Percentiles rank a stretch among this genome's conserved stretches.
Conservation (phyloP, 2,329 filamentous ascomycete genomes). For the Xylaria arbuscula region DNA sequence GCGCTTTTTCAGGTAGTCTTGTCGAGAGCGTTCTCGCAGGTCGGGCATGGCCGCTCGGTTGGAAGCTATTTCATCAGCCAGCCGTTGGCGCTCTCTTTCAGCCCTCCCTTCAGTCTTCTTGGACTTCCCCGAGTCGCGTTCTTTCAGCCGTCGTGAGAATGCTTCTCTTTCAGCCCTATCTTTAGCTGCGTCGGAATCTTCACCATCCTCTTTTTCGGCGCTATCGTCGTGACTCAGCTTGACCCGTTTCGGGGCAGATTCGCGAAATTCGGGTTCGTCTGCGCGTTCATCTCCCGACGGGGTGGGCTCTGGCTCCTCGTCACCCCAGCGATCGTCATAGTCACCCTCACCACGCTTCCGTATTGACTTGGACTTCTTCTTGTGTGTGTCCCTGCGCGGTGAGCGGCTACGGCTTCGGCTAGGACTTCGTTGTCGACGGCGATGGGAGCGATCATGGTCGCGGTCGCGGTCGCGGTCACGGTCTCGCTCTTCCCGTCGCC, state of each 20-base stretch:
- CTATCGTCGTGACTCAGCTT: conserved; percentile 69
- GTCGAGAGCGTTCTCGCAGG: conserved; percentile 83
- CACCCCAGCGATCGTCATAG: conserved; percentile 84
- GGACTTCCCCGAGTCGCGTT: conserved; percentile 75
- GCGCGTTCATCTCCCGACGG: conserved; percentile 61
- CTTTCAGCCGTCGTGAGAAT: conserved; percentile 79
- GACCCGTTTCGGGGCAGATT: conserved; percentile 77
- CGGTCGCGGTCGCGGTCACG: conserved; percentile 21
- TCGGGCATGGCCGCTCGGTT: conserved; percentile 80
- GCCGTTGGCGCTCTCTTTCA: conserved; percentile 68
- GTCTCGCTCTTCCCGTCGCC: conserved; percentile 40
- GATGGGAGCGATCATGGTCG: conserved; percentile 25
- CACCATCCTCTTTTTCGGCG: conserved; percentile 54
- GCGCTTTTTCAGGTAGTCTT: conserved; percentile 93
- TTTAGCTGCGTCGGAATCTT: conserved; percentile 70
- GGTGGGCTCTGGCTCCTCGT: conserved; percentile 71
- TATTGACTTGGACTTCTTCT: conserved; percentile 55
- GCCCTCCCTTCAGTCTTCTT: conserved; percentile 73
- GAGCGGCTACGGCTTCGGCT: conserved; percentile 49
- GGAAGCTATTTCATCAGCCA: conserved; percentile 75
- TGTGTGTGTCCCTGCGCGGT: conserved; percentile 45
- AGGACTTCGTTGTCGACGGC: conserved; percentile 39
- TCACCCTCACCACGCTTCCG: conserved; percentile 60
- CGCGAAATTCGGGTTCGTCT: conserved; percentile 70
- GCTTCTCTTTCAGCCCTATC: conserved; percentile 82